A percentile compares a stretch with the other conserved stretches of the same genome.
These are phyloP conservation scores for Helichrysum umbraculigerum DNA, from an alignment of 129 eudicot species.

Conservation along the genomic window DNA sequence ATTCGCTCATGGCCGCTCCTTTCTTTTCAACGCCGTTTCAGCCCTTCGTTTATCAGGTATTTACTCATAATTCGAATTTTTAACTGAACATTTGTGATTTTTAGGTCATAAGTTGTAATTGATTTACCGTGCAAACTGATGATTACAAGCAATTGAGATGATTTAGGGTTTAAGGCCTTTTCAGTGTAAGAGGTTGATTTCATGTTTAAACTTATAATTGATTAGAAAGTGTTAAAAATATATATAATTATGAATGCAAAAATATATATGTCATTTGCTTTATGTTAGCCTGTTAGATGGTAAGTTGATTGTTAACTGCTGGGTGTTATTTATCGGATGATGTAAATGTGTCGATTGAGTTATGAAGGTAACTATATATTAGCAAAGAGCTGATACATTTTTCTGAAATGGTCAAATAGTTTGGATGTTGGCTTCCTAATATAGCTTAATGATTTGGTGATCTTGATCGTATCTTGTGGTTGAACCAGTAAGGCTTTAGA, in stretches of 20 bases:
- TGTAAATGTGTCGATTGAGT: not conserved
- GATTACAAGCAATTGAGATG: not conserved
- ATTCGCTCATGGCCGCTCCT: conserved; percentile 80
- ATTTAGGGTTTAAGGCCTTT: not conserved
- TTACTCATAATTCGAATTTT: not conserved
- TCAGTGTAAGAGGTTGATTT: not conserved
- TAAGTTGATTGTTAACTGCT: not conserved
- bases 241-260: too few species aligned
- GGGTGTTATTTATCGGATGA: too few species aligned
- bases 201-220: not conserved
- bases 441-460: not conserved
- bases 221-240: too few species aligned
- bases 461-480: not conserved
- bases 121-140: conserved; percentile 13
- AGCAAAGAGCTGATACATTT: not conserved
- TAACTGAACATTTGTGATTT: not conserved
- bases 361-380: not conserved
- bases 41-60: conserved; percentile 93
- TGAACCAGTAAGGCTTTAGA: not conserved
- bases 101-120: conserved; percentile 13
- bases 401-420: not conserved
- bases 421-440: not conserved
- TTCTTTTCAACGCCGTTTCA: conserved; percentile 88
- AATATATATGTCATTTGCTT: not conserved
- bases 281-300: not conserved